phyloP scores from a whole-genome alignment of 345 rosid genomes.

The Carallia brachiata region DNA sequence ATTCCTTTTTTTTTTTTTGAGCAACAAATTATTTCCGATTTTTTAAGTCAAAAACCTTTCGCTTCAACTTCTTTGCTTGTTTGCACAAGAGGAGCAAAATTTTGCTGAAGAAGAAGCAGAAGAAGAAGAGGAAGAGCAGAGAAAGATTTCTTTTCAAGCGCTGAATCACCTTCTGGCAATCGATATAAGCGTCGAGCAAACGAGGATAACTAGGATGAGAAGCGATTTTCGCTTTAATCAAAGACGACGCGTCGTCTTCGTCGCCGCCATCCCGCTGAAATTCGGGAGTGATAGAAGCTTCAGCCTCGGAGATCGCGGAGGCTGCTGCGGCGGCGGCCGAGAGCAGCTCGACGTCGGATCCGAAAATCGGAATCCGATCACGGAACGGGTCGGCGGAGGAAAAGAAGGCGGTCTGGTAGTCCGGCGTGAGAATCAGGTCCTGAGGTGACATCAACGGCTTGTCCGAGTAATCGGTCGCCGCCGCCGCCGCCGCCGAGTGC shows the following conservation, averaged over 20 bases:
- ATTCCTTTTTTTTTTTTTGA: background rate
- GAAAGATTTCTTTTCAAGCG: background rate
- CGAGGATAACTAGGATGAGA: slow-evolving; percentile 84
- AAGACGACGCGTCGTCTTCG: slow-evolving; percentile 16
- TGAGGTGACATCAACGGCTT: slow-evolving; percentile 67
- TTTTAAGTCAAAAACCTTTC: background rate
- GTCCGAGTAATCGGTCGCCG: slow-evolving; percentile 54
- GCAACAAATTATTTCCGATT: background rate
- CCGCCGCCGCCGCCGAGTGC: slow-evolving; percentile 47
- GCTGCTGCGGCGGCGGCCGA: slow-evolving; percentile 2
- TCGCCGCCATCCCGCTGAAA: slow-evolving; percentile 45
- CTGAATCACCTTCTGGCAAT: slow-evolving; percentile 89
- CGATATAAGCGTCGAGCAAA: slow-evolving; percentile 77
- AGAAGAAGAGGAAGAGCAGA: background rate
- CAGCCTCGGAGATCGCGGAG: slow-evolving; percentile 61
- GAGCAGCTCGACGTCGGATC: slow-evolving; percentile 58
- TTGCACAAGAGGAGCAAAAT: background rate
- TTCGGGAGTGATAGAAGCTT: slow-evolving; percentile 57
- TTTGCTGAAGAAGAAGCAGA: background rate
- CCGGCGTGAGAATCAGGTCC: slow-evolving; percentile 50
- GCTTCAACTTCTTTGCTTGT: background rate
- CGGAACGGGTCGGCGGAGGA: slow-evolving; percentile 27
- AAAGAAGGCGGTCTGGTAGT: slow-evolving; percentile 38
- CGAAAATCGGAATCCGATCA: slow-evolving; percentile 49
- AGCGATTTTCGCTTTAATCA: slow-evolving; percentile 75